phyloP scores from a whole-genome alignment of 352 stramenopile genomes.

The Phytophthora nicotianae region DNA sequence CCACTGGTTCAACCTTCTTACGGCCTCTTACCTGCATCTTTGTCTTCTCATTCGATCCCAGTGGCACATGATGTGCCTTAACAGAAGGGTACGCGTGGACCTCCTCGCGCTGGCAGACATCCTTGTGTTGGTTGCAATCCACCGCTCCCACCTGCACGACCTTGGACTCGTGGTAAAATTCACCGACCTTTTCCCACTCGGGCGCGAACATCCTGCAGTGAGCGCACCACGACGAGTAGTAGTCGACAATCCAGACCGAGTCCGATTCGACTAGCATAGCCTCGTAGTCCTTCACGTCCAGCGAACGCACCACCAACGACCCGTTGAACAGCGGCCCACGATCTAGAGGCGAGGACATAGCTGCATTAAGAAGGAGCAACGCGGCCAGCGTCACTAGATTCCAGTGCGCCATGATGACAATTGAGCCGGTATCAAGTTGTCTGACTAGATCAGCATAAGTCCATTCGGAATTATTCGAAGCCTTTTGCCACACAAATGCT shows the following conservation, averaged over 20 bases:
- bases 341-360: constrained; percentile 28
- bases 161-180: constrained; percentile 54
- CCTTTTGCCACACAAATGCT: background rate
- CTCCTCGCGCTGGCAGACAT: constrained; percentile 52
- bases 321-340: constrained; percentile 54
- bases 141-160: constrained; percentile 61
- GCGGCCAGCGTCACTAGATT: constrained; percentile 6
- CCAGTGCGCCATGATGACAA: background rate
- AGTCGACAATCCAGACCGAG: constrained; percentile 73
- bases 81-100: constrained; percentile 63
- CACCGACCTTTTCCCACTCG: constrained; percentile 65
- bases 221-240: constrained; percentile 79
- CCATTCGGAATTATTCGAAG: constrained; percentile 19
- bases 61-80: constrained; percentile 66
- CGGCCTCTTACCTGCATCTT: constrained; percentile 26
- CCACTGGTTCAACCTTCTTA: constrained; percentile 47
- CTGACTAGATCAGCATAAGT: background rate
- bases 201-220: constrained; percentile 76
- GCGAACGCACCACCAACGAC: constrained; percentile 48
- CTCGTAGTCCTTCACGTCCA: constrained; percentile 44
- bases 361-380: background rate
- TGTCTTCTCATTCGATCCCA: constrained; percentile 31
- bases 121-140: constrained; percentile 61
- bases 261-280: constrained; percentile 45
- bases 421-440: too few species aligned